Evolutionary conservation across 495 filamentous ascomycete species (phyloP), one percentile per base, ranked within the genome.

Genomic region (Polyplosphaeria fusca): DNA sequence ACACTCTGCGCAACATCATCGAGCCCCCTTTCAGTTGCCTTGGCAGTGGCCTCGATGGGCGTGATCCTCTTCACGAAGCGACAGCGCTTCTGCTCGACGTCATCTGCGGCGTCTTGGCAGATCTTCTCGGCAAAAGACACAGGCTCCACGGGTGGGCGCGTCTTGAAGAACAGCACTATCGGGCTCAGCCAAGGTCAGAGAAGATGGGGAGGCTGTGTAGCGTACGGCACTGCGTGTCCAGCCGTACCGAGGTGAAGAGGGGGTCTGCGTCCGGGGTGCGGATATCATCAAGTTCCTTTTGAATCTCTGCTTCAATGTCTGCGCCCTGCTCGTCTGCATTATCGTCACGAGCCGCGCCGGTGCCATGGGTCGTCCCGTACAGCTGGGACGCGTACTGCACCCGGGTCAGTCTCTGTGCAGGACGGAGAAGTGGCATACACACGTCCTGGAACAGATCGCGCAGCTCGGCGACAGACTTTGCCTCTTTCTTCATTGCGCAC

Each of bases 41-140:
- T 95, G 1, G 81, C 86, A 42, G 86, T 87, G 16, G 78, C 70
- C 3, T 77, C 82, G 53, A 95, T 78, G 1, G 93, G 93, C 16
- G 89, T 94, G 62, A 99, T 74, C 54, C 94, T 79, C 70, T 93
- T 91, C 24, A 91, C 78, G 65, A 82, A 95, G 50, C 89, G 82
- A 57, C 79, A 82, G 55, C 77, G 80, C 67, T 87, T 82, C 58
- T 69, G 77, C n/a, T 67, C 71, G 40, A 75, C 72, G 55, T 55
- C 73, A 61, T 63, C 32, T 27, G 66, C 70, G 74, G 73, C 57
- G 82, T 94, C 87, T 49, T 71, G 63, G 69, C 88, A 92, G 51
- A 99, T 82, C 24, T 75, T 71, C 58, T 84, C 80, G 11, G 94
- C 89, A 63, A 97, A 80, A 49, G 82, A 73, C 3, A 92, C 86